Evolutionary conservation across 352 stramenopile species (phyloP), one percentile per base, ranked within the genome.

Genomic region (Phytophthora cactorum): DNA sequence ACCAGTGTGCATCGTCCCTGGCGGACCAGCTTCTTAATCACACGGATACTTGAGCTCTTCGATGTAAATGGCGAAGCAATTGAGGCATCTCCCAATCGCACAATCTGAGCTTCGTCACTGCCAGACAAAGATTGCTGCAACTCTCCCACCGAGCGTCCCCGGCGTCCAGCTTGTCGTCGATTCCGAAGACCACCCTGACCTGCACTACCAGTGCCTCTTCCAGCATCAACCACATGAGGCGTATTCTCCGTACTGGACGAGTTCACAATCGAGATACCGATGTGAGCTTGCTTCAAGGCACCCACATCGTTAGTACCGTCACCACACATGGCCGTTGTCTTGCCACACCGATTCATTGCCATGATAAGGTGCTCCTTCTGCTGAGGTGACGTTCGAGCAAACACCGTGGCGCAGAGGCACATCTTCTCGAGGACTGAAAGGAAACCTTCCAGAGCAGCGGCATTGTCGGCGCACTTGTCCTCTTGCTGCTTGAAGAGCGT

Each of bases 31-130:
- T 98, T 93, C 31, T 99, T 96, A 49, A 89, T 93, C 14, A 86
- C 84, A 71, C 88, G 88, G 58, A 97, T 95, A 41, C 86, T 95
- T 68, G 97, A 88, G 75, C 98, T 83, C 84, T 94, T 82, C 32
- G 95, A 98, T 5, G 98, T 99, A 76, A 99, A 99, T 0, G 98
- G 98, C 55, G 97, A 99, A n/a, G 98, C 98, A 46, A 99, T 98
- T 29, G 96, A 99, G 12, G 98, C 98, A 79, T 99, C 98, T 10
- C 98, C 98, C 36, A 99, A 86, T 81, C 98, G 98, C 2, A 99
- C 96, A 90, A 99, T 97, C 9, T 97, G 86, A 57, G 97, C 84
- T 61, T 95, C 86, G 31, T 96, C 89, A 63, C 81, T 89, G 58
- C 88, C 72, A 36, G 95, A 88, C 75, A 90, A 81, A 66, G 91